Conservation (phyloP, 2,329 filamentous ascomycete species). For the Xylariaceae sp. region DNA sequence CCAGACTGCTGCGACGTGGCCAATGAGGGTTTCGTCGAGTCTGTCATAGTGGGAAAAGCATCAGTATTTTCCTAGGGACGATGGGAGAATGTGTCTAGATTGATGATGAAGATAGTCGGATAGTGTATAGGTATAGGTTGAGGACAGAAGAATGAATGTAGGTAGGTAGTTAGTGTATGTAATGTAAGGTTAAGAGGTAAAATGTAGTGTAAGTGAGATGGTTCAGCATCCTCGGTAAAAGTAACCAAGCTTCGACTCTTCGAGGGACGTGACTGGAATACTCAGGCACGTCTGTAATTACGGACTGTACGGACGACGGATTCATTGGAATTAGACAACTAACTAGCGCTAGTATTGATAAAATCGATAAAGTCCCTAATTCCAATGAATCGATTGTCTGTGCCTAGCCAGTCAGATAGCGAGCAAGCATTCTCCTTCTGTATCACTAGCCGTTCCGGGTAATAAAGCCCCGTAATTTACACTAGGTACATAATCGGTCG, state of each 20-base stretch:
- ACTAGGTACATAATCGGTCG: too few species aligned
- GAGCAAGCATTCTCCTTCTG: too few species aligned
- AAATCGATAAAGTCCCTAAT: too few species aligned
- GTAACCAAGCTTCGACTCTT: conserved; percentile 1
- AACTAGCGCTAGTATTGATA: too few species aligned
- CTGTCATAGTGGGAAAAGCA: conserved; percentile 10
- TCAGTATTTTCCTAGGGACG: neutral
- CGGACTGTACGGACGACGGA: too few species aligned
- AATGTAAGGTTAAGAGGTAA: neutral
- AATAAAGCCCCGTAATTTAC: too few species aligned
- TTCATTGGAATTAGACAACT: too few species aligned
- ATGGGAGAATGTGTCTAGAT: neutral
- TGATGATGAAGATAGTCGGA: too few species aligned
- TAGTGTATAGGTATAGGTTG: neutral
- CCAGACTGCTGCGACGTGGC: conserved; percentile 24
- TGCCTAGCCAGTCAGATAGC: too few species aligned
- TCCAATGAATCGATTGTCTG: too few species aligned
- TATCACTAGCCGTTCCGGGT: too few species aligned
- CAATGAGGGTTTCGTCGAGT: conserved; percentile 18
- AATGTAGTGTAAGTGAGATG: neutral
- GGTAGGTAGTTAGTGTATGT: neutral
- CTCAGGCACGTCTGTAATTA: neutral
- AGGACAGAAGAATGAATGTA: neutral
- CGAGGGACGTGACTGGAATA: neutral
- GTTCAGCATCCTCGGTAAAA: conserved; percentile 14